Base-by-base conservation (phyloP, 768 basidiomycete genomes). In the Lactarius hengduanensis region DNA sequence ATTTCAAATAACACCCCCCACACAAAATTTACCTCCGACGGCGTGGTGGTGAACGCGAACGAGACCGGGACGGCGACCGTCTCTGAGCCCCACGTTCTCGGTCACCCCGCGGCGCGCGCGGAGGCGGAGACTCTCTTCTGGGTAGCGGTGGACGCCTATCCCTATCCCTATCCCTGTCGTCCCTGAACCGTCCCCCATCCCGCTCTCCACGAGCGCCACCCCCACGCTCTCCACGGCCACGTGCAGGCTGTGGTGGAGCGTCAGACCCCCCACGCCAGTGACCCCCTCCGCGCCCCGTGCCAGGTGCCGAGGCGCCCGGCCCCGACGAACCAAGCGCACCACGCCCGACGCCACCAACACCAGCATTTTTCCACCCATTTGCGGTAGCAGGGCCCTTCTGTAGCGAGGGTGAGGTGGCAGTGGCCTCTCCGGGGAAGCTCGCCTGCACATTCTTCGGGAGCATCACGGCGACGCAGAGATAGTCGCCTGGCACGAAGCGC, bases 401-500 rank as follows among this genome's bases (percentile, higher is more conserved):
- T 18, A 26, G 26, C 50, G 50, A 53, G 50, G 50, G 50, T 0
- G 50, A 53, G 26, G 50, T 53, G 26, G 80, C 72, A 16, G 81
- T 72, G 13, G 61, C 1, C 64, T 89, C 89, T 7, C 76, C 80
- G 3, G 83, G 34, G 9, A 66, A 36, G 57, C 30, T 82, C 13
- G 71, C 70, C 20, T 74, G 73, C 9, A 75, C 77, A 67, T 84
- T 84, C 77, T 90, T 91, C 16, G 92, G 92, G 50, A 93, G 81
- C 34, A 89, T 74, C 30, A 94, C 86, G n/a, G 89, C 81, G 57
- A 93, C 80, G 70, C 86, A 83, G 45, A 94, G 82, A 71, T 86
- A 92, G 72, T 94, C 92, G 20, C 92, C 92, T 0, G 91, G 91
- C 0, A 91, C 82, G 71, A 94, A 90, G 43, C 89, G 81, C 32